phyloP scores from a whole-genome alignment of 345 rosid species.

The Microthlaspi erraticum region DNA sequence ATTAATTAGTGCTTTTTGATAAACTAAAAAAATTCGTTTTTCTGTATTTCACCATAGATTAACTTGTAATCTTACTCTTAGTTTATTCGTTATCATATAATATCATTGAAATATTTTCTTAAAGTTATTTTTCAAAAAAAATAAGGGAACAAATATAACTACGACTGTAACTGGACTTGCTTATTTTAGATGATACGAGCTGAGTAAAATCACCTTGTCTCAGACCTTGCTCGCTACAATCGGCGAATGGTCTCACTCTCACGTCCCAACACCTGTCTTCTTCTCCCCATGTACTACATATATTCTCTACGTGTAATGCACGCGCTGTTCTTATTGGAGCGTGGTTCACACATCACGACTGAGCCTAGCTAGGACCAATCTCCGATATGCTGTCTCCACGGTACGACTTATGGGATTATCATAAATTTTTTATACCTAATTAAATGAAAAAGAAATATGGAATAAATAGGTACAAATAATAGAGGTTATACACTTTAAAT shows the following conservation, averaged over 20 bases:
- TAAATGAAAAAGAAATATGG: background rate
- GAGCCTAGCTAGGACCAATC: conserved; percentile 13
- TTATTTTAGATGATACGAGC: conserved; percentile 45
- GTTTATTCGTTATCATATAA: background rate
- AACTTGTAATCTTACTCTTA: background rate
- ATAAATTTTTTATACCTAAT: background rate
- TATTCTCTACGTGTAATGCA: background rate
- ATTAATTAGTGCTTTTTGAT: background rate
- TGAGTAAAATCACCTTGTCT: conserved; percentile 37
- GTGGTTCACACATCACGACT: conserved; percentile 3
- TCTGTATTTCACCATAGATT: background rate
- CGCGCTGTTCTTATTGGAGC: conserved; percentile 22
- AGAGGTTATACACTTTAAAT: background rate
- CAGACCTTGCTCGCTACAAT: conserved; percentile 48
- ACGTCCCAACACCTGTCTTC: conserved; percentile 46
- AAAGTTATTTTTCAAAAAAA: background rate
- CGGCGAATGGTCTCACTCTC: conserved; percentile 39
- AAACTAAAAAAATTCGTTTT: background rate
- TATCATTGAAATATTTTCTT: too few relatives aligned
- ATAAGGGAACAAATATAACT: conserved; percentile 33
- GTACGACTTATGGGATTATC: background rate
- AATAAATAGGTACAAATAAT: background rate
- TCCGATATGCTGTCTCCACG: conserved; percentile 14
- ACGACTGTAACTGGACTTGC: conserved; percentile 45
- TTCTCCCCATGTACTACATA: conserved; percentile 16